Base-by-base conservation (phyloP, 176 grass and related monocot genomes). In the Puya raimondii region DNA sequence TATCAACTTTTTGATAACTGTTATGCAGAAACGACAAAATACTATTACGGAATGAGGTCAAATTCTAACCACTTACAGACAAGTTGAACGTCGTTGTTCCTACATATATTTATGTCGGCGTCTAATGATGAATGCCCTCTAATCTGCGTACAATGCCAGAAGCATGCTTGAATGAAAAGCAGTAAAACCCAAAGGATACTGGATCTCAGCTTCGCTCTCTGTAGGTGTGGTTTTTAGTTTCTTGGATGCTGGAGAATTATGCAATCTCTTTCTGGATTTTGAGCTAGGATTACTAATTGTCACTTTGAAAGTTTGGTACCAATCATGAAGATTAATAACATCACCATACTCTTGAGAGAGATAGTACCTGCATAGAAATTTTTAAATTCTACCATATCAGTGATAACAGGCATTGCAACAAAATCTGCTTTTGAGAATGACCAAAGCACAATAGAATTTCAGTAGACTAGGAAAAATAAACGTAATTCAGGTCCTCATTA, bases 331-430 rank as follows among this genome's bases (percentile, higher is more conserved):
- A 81, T 91, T 96, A 70, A 96, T 89, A 42, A 91, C 78, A 53
- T 96, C 86, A 71, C 88, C 92, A 81, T 91, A 89, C 80, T 91
- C 88, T 80, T 96, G 92, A 52, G 83, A 83, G 66, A 96, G 89
- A 69, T 83, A 89, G 76, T 85, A 91, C 82, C 91, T 96, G 77
- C 33, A 42, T 42, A 85, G 53, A 63, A 63, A 61, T 27, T 63
- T 16, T 49, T 52, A 20, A 47, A n/a, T 63, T 75, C 64, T 76
- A 8, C 54, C 14, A n/a, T n/a, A 58, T 58, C 12, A n/a, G 14
- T 58, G 6, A 58, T 58, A 18, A 58, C 18, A 58, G 16, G 54
- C 13, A 58, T 14, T 20, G 18, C 13, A 58, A 58, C 54, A 58
- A 58, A 58, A 16, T 1, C 1, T 16, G 20, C 15, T 58, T 58